These are phyloP conservation scores for Phytophthora parvispora DNA, from an alignment of 352 stramenopile species.

Conservation along the genomic window DNA sequence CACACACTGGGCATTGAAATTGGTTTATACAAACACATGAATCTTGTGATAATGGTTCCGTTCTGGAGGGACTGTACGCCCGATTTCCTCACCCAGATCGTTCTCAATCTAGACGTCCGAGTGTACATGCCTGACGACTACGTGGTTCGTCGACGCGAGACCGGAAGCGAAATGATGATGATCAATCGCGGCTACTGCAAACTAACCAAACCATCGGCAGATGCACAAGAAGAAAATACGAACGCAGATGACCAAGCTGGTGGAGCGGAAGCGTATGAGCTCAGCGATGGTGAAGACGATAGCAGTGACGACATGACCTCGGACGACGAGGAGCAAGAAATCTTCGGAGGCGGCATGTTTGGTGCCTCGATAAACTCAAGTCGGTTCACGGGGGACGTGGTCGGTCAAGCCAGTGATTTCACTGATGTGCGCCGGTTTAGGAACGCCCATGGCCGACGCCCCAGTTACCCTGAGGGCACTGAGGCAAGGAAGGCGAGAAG, in stretches of 20 bases:
- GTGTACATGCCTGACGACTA: conserved; percentile 64
- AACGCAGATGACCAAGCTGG: not conserved
- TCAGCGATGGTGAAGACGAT: not conserved
- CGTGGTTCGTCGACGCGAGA: conserved; percentile 44
- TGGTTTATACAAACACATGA: conserved; percentile 45
- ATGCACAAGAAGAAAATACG: not conserved
- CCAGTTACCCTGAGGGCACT: not conserved
- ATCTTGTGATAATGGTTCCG: conserved; percentile 41
- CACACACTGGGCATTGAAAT: conserved; percentile 51
- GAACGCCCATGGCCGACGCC: not conserved
- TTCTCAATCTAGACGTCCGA: conserved; percentile 31
- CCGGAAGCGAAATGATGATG: conserved; percentile 54
- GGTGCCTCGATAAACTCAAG: not conserved
- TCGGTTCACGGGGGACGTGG: not conserved
- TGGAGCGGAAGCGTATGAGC: not conserved
- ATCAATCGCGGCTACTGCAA: conserved; percentile 49
- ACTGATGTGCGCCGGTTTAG: not conserved
- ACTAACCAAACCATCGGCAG: conserved; percentile 5
- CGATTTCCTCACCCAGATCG: conserved; percentile 52
- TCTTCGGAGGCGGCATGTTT: not conserved
- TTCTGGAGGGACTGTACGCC: conserved; percentile 47
- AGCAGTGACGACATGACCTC: not conserved
- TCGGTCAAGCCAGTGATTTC: not conserved
- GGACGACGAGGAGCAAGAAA: not conserved
- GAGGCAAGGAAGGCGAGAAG: not conserved